These are phyloP conservation scores for Corylus heterophylla DNA, from an alignment of 306 rosid genomes.

Conservation along the genomic window DNA sequence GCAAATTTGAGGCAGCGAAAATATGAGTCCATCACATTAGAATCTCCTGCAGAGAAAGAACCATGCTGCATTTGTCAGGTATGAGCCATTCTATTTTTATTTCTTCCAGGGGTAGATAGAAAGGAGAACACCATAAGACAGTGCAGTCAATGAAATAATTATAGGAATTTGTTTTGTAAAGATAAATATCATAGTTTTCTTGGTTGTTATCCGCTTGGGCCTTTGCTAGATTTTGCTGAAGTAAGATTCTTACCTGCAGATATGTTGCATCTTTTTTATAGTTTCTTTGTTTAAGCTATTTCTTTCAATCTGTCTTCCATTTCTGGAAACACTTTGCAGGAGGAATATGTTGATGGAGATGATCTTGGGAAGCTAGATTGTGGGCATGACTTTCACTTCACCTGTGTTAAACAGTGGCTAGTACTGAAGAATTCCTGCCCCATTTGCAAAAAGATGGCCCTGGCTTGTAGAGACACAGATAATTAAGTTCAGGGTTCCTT, in stretches of 20 bases:
- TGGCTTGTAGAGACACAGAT: not conserved
- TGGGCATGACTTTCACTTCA: slow-evolving; percentile 29
- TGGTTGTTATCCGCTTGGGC: not conserved
- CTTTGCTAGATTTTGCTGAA: not conserved
- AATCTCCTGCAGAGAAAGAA: not conserved
- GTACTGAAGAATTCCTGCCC: slow-evolving; percentile 38
- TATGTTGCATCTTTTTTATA: not conserved
- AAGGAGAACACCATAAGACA: not conserved
- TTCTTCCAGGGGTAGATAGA: not conserved
- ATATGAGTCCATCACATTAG: not conserved
- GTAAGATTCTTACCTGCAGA: not conserved
- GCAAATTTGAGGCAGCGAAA: not conserved
- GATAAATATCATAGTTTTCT: not conserved
- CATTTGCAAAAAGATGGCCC: slow-evolving; percentile 23
- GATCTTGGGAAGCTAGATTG: slow-evolving; percentile 36
- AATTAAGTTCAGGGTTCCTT: not conserved
- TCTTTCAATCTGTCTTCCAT: not conserved
- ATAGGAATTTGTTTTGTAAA: not conserved
- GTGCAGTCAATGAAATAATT: not conserved
- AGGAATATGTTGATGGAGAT: slow-evolving; percentile 37
- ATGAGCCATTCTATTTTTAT: slow-evolving; percentile 2
- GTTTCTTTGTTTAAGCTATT: not conserved
- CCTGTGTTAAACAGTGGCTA: slow-evolving; percentile 42
- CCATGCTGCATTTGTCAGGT: slow-evolving; percentile 39
- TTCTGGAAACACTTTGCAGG: slow-evolving; percentile 29